Evolutionary conservation across 169 alveolate species (phyloP).

Genomic region (Eimeria praecox): DNA sequence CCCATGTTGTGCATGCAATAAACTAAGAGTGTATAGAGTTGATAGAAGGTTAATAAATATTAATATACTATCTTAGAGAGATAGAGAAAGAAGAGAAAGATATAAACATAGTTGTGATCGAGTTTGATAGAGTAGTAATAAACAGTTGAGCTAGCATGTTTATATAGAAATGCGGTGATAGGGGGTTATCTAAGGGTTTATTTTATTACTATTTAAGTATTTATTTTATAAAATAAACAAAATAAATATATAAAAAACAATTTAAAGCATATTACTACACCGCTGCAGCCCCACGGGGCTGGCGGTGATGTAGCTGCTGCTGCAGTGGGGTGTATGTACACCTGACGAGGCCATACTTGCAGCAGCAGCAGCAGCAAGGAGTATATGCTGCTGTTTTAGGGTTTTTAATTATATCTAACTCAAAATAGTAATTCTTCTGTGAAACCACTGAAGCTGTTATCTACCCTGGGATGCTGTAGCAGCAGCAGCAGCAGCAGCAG

Average conservation of each 20-base stretch:
- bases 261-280: background rate
- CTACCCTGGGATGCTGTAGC: conserved; percentile 13
- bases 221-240: background rate
- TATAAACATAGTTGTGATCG: no score
- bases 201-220: no score
- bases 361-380: background rate
- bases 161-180: no score
- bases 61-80: no score
- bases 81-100: no score
- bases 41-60: no score
- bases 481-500: background rate
- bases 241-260: no score
- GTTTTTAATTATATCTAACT: background rate
- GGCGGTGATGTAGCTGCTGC: conserved; percentile 4
- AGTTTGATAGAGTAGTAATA: no score
- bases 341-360: background rate
- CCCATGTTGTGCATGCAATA: no score
- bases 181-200: no score
- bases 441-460: background rate
- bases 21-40: no score
- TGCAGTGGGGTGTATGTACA: conserved; percentile 24
- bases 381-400: background rate
- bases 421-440: background rate
- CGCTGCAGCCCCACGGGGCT: background rate
- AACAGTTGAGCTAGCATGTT: no score